These are phyloP conservation scores for Triticum turgidum DNA, from an alignment of 176 grass and related monocot species.

Conservation along the genomic window DNA sequence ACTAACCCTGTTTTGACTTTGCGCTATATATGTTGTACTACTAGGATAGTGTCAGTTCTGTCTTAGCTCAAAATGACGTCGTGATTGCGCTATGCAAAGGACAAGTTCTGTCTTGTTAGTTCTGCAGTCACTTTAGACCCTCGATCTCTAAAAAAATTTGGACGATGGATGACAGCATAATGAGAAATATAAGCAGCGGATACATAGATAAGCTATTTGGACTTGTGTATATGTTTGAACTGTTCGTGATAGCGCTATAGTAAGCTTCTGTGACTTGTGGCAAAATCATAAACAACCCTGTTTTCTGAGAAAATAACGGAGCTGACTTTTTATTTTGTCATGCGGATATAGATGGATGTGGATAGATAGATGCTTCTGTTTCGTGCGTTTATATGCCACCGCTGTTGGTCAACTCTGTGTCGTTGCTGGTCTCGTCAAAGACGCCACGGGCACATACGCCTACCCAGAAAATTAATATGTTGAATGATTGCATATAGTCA, in stretches of 20 bases:
- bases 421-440: not conserved
- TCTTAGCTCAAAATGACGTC: not conserved
- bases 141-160: no score
- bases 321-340: not conserved
- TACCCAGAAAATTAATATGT: no score
- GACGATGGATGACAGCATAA: no score
- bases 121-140: no score
- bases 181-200: no score
- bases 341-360: not conserved
- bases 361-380: not conserved
- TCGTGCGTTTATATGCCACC: not conserved
- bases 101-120: not conserved
- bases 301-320: not conserved
- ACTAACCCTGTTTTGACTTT: not conserved
- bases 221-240: not conserved
- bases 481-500: no score
- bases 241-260: not conserved
- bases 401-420: not conserved
- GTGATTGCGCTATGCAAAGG: not conserved
- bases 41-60: no score
- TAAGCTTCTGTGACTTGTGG: not conserved
- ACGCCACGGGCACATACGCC: no score
- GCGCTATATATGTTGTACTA: no score
- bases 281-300: not conserved
- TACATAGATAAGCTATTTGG: not conserved